These are phyloP conservation scores for Termitomyces sp. DNA, from an alignment of 768 basidiomycete genomes.

Conservation along the genomic window DNA sequence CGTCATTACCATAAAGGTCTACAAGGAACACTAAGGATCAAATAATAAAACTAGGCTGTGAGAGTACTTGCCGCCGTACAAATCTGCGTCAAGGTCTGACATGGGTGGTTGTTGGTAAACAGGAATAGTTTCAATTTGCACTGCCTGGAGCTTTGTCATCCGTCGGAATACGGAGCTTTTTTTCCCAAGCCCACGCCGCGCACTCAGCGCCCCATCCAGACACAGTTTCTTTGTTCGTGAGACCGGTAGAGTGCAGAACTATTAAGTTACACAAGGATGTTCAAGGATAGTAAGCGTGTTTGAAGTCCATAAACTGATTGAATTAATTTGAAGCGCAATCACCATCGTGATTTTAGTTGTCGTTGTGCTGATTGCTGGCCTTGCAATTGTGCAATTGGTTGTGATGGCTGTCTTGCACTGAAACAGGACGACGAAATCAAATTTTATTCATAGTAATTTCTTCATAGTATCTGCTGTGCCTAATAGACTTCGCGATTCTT, in stretches of 20 bases:
- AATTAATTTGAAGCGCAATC: too few relatives aligned
- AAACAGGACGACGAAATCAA: neutral
- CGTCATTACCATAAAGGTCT: slow-evolving; percentile 78
- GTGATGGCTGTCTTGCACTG: too few relatives aligned
- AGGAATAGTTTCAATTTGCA: slow-evolving; percentile 16
- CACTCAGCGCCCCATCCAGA: neutral
- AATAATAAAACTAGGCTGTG: neutral
- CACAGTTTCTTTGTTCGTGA: neutral
- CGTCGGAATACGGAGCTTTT: slow-evolving; percentile 1
- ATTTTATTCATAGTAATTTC: neutral
- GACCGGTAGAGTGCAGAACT: neutral
- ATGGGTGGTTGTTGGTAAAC: slow-evolving; percentile 29
- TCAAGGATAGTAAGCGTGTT: neutral
- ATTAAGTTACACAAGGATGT: neutral
- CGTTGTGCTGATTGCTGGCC: neutral
- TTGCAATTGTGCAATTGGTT: neutral
- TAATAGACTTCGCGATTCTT: neutral
- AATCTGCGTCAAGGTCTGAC: slow-evolving; percentile 85
- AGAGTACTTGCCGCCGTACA: slow-evolving; percentile 68
- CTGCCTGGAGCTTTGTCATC: slow-evolving; percentile 13
- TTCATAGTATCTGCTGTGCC: neutral
- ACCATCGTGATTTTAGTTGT: too few relatives aligned
- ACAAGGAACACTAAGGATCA: neutral
- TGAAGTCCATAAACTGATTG: neutral
- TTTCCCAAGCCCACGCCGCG: neutral